Percentiles rank a stretch among this genome's conserved stretches.
These are phyloP conservation scores for Leucocoprinus leucothites DNA, from an alignment of 768 basidiomycete genomes.

Conservation along the genomic window DNA sequence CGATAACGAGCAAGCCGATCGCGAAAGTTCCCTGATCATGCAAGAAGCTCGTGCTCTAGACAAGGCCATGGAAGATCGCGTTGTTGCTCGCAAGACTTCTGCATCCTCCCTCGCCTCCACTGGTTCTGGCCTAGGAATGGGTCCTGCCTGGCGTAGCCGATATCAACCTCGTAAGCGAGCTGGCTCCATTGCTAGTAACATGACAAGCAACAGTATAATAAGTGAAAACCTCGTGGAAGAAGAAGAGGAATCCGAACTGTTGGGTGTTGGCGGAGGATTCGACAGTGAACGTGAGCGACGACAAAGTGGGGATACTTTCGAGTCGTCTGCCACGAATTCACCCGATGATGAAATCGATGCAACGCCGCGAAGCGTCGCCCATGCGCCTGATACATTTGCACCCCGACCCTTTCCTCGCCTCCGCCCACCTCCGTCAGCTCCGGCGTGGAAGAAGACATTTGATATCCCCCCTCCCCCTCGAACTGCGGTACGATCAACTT, in stretches of 20 bases:
- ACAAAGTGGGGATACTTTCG: slow-evolving; percentile 31
- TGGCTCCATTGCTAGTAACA: slow-evolving; percentile 71
- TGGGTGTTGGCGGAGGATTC: slow-evolving; percentile 69
- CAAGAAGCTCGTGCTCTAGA: slow-evolving; percentile 82
- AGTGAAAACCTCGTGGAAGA: slow-evolving; percentile 83
- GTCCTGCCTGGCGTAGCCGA: slow-evolving; percentile 59
- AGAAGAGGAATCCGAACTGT: slow-evolving; percentile 71
- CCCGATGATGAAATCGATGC: slow-evolving; percentile 40
- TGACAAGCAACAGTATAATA: slow-evolving; percentile 62
- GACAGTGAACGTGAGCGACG: slow-evolving; percentile 40
- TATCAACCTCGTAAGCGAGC: slow-evolving; percentile 68
- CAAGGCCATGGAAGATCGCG: slow-evolving; percentile 84
- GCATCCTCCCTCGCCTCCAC: slow-evolving; percentile 57
- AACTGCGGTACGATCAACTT: slow-evolving; percentile 52
- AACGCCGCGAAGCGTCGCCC: slow-evolving; percentile 22
- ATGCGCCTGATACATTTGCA: slow-evolving; percentile 18
- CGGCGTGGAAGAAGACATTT: slow-evolving; percentile 59
- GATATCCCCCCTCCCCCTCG: slow-evolving; percentile 46
- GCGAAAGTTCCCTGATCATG: slow-evolving; percentile 56
- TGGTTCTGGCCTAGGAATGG: slow-evolving; percentile 62
- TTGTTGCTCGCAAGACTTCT: slow-evolving; percentile 71
- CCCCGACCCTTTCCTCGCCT: slow-evolving; percentile 26
- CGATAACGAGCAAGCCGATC: slow-evolving; percentile 48
- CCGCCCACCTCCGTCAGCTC: slow-evolving; percentile 45
- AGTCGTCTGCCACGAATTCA: slow-evolving; percentile 39